Conservation (phyloP, 2,329 filamentous ascomycete genomes). For the Pleurostoma richardsiae region DNA sequence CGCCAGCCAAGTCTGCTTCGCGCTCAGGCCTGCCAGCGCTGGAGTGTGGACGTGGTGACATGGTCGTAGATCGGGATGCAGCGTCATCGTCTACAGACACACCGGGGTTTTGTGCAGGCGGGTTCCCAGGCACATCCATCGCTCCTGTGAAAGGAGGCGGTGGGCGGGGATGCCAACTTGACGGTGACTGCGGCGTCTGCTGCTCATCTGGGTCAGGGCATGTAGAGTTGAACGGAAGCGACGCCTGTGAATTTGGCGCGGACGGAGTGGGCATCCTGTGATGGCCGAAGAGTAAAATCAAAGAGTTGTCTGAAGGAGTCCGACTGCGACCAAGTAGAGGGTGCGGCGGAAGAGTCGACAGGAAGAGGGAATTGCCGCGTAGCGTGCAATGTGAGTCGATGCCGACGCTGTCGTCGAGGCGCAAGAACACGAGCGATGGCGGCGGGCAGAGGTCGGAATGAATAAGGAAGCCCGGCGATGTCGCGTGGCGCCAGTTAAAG, state of each 20-base stretch:
- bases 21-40: constrained; percentile 4
- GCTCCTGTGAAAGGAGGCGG: not conserved
- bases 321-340: not conserved
- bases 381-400: too few relatives aligned
- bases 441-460: too few relatives aligned
- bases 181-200: not conserved
- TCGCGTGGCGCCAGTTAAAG: too few relatives aligned
- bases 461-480: too few relatives aligned
- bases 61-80: constrained; percentile 33
- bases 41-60: constrained; percentile 36
- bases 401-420: too few relatives aligned
- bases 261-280: constrained; percentile 10
- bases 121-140: too few relatives aligned
- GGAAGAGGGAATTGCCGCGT: too few relatives aligned
- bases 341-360: too few relatives aligned
- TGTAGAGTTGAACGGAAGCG: constrained; percentile 6
- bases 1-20: constrained; percentile 8
- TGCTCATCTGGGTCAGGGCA: constrained; percentile 9
- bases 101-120: too few relatives aligned
- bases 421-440: too few relatives aligned
- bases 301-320: not conserved
- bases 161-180: constrained; percentile 1
- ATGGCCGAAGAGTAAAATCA: not conserved
- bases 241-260: constrained; percentile 5
- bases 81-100: constrained; percentile 9